Conservation (phyloP, 805 yeast species). For the Candida easanensis region DNA sequence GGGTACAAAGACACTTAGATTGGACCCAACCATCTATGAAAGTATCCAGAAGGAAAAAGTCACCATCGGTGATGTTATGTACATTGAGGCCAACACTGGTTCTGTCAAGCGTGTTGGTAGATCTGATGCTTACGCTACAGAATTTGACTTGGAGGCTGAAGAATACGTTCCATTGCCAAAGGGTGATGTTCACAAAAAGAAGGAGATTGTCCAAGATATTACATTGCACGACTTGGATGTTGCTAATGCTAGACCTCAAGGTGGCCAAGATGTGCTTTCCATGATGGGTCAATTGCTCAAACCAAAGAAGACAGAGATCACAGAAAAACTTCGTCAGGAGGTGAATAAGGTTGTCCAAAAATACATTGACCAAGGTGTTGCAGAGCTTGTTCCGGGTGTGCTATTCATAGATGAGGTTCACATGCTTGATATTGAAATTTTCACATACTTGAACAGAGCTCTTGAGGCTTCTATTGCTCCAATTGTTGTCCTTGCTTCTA, state of each 20-base stretch:
- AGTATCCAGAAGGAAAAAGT: conserved; percentile 93
- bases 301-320: conserved; percentile 94
- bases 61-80: conserved; percentile 93
- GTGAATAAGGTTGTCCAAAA: conserved; percentile 94
- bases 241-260: conserved; percentile 94
- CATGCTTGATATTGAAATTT: conserved; percentile 96
- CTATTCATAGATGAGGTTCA: conserved; percentile 97
- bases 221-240: conserved; percentile 94
- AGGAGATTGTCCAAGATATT: conserved; percentile 96
- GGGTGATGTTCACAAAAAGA: conserved; percentile 97
- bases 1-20: conserved; percentile 83
- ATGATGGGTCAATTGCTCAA: conserved; percentile 97
- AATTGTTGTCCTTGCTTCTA: conserved; percentile 91
- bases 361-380: conserved; percentile 97
- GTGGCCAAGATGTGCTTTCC: conserved; percentile 94
- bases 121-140: conserved; percentile 98
- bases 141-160: conserved; percentile 96
- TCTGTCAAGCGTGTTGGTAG: conserved; percentile 96
- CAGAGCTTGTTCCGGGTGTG: conserved; percentile 97
- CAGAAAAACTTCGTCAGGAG: conserved; percentile 90
- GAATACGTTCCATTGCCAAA: conserved; percentile 98
- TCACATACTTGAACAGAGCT: conserved; percentile 92
- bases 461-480: conserved; percentile 91
- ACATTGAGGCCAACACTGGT: conserved; percentile 96
- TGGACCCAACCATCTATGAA: conserved; percentile 92